These are phyloP conservation scores for Boletellus ananas DNA, from an alignment of 768 basidiomycete genomes.

Conservation along the genomic window DNA sequence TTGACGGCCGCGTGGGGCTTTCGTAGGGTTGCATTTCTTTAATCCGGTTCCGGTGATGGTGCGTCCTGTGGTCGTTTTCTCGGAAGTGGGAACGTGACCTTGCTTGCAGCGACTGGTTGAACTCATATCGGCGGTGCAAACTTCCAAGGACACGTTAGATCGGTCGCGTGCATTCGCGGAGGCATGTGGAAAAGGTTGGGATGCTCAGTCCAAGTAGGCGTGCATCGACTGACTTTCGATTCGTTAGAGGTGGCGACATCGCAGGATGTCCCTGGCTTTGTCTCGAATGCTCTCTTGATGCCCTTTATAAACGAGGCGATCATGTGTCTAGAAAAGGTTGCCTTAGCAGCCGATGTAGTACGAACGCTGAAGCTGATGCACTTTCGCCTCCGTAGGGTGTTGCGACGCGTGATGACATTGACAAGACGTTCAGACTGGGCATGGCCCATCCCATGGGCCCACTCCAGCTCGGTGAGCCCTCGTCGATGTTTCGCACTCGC, in stretches of 20 bases:
- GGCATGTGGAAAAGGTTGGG: conserved; percentile 82
- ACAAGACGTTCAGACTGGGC: conserved; percentile 88
- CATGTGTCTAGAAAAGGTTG: conserved; percentile 86
- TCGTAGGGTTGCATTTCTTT: conserved; percentile 84
- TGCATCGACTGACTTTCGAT: background rate
- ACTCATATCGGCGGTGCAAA: conserved; percentile 90
- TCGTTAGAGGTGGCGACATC: conserved; percentile 82
- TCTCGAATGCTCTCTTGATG: conserved; percentile 94
- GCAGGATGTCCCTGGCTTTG: conserved; percentile 90
- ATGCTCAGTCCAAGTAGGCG: background rate
- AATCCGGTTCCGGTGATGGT: conserved; percentile 98
- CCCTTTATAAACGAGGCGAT: conserved; percentile 98
- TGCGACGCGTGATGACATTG: conserved; percentile 93
- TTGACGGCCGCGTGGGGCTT: background rate
- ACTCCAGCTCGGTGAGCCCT: conserved; percentile 65
- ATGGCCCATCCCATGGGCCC: conserved; percentile 98
- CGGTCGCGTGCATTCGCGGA: conserved; percentile 77
- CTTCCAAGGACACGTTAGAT: conserved; percentile 69
- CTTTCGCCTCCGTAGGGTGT: conserved; percentile 51
- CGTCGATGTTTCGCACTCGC: background rate
- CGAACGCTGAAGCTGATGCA: background rate
- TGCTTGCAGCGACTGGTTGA: conserved; percentile 81
- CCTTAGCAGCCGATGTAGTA: background rate
- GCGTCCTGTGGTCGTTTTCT: conserved; percentile 15
- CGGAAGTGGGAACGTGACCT: background rate